phyloP scores from a whole-genome alignment of 2,329 filamentous ascomycete genomes.

The Phaeophleospora eucalypticola region DNA sequence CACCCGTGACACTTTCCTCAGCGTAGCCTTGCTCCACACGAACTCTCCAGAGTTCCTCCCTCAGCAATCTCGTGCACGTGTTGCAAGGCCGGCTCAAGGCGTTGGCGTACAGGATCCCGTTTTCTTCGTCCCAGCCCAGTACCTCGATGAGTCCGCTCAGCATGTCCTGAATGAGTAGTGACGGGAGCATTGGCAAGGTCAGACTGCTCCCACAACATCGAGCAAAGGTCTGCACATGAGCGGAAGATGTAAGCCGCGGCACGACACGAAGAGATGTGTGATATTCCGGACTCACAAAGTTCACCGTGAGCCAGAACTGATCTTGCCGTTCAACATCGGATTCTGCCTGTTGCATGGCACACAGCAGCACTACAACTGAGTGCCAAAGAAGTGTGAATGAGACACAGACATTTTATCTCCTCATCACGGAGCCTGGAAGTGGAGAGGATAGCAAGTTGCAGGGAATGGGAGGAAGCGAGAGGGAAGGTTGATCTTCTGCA shows the following conservation, averaged over 20 bases:
- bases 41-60: conserved; percentile 5
- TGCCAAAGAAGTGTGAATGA: neutral
- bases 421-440: neutral
- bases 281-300: neutral
- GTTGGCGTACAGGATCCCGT: conserved; percentile 7
- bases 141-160: conserved; percentile 8
- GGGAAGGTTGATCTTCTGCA: conserved; percentile 11
- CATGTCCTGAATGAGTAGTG: conserved; percentile 10
- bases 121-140: conserved; percentile 14
- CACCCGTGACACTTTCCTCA: neutral
- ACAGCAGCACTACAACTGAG: neutral
- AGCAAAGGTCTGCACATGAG: conserved; percentile 3
- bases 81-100: conserved; percentile 4
- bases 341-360: neutral
- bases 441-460: neutral
- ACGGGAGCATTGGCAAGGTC: conserved; percentile 6
- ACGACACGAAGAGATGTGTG: neutral
- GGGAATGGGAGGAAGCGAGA: conserved; percentile 2
- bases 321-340: neutral
- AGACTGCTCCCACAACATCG: conserved; percentile 12
- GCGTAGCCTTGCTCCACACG: neutral
- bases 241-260: neutral
- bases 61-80: conserved; percentile 5
- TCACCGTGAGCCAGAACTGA: conserved; percentile 8
- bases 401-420: neutral